Evolutionary conservation across 495 filamentous ascomycete genomes (phyloP).

Genomic region (Physcia stellaris): DNA sequence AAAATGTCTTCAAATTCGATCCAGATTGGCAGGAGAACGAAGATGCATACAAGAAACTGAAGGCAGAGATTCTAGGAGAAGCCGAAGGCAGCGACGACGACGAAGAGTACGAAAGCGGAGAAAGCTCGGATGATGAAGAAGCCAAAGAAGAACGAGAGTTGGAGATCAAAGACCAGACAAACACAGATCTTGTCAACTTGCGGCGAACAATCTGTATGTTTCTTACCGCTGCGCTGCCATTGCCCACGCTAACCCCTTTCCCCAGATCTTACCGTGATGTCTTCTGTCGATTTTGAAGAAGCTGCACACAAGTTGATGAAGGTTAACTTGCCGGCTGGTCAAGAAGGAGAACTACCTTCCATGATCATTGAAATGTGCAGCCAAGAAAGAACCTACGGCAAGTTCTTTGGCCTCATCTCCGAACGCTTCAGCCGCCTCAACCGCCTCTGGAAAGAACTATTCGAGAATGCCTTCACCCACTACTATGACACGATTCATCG

Average conservation of each 20-base stretch:
- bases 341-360: conserved; percentile 78
- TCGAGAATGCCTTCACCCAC: conserved; percentile 74
- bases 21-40: conserved; percentile 82
- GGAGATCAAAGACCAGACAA: conserved; percentile 96
- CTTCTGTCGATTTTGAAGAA: conserved; percentile 87
- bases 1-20: conserved; percentile 96
- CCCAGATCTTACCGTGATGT: conserved; percentile 97
- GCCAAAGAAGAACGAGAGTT: conserved; percentile 58
- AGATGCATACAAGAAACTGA: conserved; percentile 73
- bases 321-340: conserved; percentile 72
- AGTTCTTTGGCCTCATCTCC: conserved; percentile 89
- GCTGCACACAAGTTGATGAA: conserved; percentile 91
- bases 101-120: conserved; percentile 55
- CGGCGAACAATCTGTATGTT: conserved; percentile 89
- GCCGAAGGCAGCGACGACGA: conserved; percentile 66
- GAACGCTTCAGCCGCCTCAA: conserved; percentile 94
- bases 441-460: conserved; percentile 82
- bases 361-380: conserved; percentile 97
- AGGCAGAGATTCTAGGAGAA: conserved; percentile 90
- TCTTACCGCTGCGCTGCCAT: too few species aligned
- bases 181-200: conserved; percentile 86
- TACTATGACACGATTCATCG: conserved; percentile 97
- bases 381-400: conserved; percentile 89
- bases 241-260: too few species aligned
- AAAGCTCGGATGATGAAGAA: conserved; percentile 67